Evolutionary conservation across 2,329 filamentous ascomycete species (phyloP).

Genomic region (Dothistroma pini): DNA sequence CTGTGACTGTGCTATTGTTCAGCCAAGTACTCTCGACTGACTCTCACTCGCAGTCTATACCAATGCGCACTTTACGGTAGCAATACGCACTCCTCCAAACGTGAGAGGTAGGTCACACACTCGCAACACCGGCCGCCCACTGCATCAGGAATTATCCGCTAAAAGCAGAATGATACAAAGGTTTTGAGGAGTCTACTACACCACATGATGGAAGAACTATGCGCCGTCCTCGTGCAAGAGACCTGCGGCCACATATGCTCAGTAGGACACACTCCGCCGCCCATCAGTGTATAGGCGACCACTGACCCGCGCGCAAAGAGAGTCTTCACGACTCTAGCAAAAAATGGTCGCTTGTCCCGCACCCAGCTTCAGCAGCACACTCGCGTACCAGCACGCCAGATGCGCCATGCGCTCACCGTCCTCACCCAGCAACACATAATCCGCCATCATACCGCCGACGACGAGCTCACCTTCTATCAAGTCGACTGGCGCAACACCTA

Average conservation of each 20-base stretch:
- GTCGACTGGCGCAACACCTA: conserved; percentile 79
- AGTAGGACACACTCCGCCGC: conserved; percentile 54
- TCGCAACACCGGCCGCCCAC: not conserved
- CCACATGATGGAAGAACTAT: conserved; percentile 69
- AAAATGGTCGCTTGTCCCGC: conserved; percentile 72
- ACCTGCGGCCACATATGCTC: conserved; percentile 87
- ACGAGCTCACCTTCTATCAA: conserved; percentile 69
- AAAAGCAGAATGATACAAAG: conserved; percentile 11
- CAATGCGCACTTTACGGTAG: conserved; percentile 32
- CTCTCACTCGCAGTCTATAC: conserved; percentile 15
- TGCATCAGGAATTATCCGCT: conserved; percentile 11
- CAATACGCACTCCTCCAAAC: conserved; percentile 30
- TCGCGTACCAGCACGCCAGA: conserved; percentile 66
- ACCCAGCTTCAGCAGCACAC: conserved; percentile 67
- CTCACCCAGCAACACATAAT: conserved; percentile 75
- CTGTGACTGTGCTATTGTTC: conserved; percentile 1
- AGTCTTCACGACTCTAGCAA: conserved; percentile 75
- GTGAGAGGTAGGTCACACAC: conserved; percentile 33
- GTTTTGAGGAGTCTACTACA: conserved; percentile 53
- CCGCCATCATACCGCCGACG: conserved; percentile 48
- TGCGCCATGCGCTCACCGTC: conserved; percentile 76
- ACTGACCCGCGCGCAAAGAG: conserved; percentile 53
- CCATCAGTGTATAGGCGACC: not conserved
- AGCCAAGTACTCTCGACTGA: not conserved
- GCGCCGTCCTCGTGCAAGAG: conserved; percentile 82